These are phyloP conservation scores for Trichoderma semiorbis DNA, from an alignment of 2,329 filamentous ascomycete genomes.

Conservation along the genomic window DNA sequence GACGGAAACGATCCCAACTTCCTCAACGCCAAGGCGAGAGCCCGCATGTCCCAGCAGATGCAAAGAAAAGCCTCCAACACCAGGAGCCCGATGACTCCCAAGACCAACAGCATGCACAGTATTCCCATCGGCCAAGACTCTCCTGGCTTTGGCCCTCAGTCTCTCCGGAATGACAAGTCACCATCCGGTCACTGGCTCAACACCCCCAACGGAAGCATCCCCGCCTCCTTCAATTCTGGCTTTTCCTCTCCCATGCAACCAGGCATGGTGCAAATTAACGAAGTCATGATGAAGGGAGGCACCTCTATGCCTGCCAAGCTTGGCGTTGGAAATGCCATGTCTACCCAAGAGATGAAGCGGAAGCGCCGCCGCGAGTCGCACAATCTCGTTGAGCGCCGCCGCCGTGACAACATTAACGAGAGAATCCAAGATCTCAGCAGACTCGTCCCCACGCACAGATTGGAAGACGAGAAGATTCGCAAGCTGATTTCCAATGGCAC, in stretches of 20 bases:
- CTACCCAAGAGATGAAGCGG: slow-evolving; percentile 90
- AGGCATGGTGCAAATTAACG: slow-evolving; percentile 73
- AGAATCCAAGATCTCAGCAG: slow-evolving; percentile 94
- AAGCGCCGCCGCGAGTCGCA: slow-evolving; percentile 90
- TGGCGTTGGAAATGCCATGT: slow-evolving; percentile 53
- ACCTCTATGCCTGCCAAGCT: slow-evolving; percentile 90
- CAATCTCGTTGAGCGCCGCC: slow-evolving; percentile 90
- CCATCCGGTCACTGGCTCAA: slow-evolving; percentile 88
- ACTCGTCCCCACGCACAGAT: slow-evolving; percentile 83
- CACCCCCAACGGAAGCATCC: slow-evolving; percentile 71
- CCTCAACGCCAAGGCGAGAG: slow-evolving; percentile 59
- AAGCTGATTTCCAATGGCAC: slow-evolving; percentile 93
- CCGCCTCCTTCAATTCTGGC: slow-evolving; percentile 84
- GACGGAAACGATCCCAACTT: slow-evolving; percentile 53
- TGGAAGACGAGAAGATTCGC: slow-evolving; percentile 95
- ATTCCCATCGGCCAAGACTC: slow-evolving; percentile 69
- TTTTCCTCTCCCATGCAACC: slow-evolving; percentile 77
- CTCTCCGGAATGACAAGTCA: slow-evolving; percentile 79
- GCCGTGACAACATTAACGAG: slow-evolving; percentile 98
- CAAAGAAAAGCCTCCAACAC: slow-evolving; percentile 71
- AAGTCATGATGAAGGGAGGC: slow-evolving; percentile 83
- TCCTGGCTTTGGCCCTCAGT: slow-evolving; percentile 69
- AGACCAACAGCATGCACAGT: slow-evolving; percentile 72
- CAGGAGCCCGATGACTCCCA: slow-evolving; percentile 79
- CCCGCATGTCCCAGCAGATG: slow-evolving; percentile 59